Percentiles rank a stretch among this genome's conserved stretches.
Conservation (phyloP, 2,329 filamentous ascomycete genomes). For the Stagonosporopsis rhizophila region DNA sequence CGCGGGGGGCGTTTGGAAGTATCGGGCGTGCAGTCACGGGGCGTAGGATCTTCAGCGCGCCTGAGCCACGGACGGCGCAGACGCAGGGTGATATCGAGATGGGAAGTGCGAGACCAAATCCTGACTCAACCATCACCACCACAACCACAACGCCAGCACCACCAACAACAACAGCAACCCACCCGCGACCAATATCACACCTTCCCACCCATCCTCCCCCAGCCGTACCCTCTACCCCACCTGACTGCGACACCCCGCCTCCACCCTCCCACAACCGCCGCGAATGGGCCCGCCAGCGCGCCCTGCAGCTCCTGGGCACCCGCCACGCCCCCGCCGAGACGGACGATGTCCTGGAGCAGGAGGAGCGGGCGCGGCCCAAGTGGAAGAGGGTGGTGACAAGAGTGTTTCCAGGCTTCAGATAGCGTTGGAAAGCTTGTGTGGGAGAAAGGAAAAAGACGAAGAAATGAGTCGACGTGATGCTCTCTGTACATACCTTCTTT, state of each 20-base stretch:
- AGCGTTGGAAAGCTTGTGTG: no score
- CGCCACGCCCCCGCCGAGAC: slow-evolving; percentile 23
- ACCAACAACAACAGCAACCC: background rate
- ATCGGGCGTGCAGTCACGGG: slow-evolving; percentile 33
- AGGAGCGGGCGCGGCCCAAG: slow-evolving; percentile 31
- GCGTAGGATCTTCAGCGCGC: slow-evolving; percentile 44
- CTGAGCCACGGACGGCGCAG: slow-evolving; percentile 27
- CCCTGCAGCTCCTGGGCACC: slow-evolving; percentile 53
- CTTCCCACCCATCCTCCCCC: background rate
- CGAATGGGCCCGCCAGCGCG: slow-evolving; percentile 56
- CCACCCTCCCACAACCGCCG: slow-evolving; percentile 39
- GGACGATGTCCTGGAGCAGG: slow-evolving; percentile 10
- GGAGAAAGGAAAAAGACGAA: no score
- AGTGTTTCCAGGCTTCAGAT: slow-evolving; percentile 45
- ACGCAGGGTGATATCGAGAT: slow-evolving; percentile 42
- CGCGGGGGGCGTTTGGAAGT: slow-evolving; percentile 27
- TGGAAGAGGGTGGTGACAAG: slow-evolving; percentile 43
- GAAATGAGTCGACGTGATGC: background rate
- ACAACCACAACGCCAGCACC: background rate
- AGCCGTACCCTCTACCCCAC: background rate
- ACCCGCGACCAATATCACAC: background rate
- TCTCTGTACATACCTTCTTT: background rate
- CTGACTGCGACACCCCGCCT: background rate
- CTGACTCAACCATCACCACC: background rate
- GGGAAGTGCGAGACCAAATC: slow-evolving; percentile 14